Evolutionary conservation across 371 early-diverging fungal species (phyloP), one percentile per base, ranked within the genome.

Genomic region (Syncephalastrum racemosum): DNA sequence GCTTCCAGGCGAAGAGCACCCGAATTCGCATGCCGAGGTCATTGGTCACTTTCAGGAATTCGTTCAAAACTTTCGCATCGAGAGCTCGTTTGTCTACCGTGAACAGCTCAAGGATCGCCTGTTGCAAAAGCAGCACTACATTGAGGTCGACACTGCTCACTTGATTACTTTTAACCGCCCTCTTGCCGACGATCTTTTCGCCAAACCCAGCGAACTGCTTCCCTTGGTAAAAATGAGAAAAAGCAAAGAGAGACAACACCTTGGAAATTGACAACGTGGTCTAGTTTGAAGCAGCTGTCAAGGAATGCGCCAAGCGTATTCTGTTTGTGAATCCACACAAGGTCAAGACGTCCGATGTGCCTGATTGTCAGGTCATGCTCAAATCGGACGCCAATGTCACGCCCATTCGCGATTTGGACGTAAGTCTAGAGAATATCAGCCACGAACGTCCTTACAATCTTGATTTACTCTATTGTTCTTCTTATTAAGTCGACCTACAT

Each of bases 51-150:
- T 90, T 64, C 80, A 77, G 55, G 85, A 83, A 39, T 93, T 93
- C 66, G 76, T 93, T 57, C 89, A 90, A 53, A 86, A 88, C 61
- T 89, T 84, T 59, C 87, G 88, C 59, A 71, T 89, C 61, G 88
- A 81, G 56, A 88, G 89, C 64, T 81, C 81, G 52, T 87, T 84
- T 74, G 75, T 93, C 53, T 93, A 93, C 64, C 92, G 97, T 75
- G 96, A 97, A 74, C 95, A 94, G 79, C 82, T 97, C 56, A 84
- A 88, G 19, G 86, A 90, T 52, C 94, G 94, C 75, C 60, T 90
- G 19, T 78, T 90, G 54, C 71, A 88, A 43, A 83, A 87, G 66
- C 82, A 89, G 55, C 81, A 86, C 67, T 83, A 82, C 60, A 71
- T 97, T 46, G 89, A 95, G 64, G 91, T 97, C 22, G 90, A 93